These are phyloP conservation scores for Bryum argenteum DNA, from an alignment of 225 moss, liverwort and hornwort genomes.

Conservation along the genomic window DNA sequence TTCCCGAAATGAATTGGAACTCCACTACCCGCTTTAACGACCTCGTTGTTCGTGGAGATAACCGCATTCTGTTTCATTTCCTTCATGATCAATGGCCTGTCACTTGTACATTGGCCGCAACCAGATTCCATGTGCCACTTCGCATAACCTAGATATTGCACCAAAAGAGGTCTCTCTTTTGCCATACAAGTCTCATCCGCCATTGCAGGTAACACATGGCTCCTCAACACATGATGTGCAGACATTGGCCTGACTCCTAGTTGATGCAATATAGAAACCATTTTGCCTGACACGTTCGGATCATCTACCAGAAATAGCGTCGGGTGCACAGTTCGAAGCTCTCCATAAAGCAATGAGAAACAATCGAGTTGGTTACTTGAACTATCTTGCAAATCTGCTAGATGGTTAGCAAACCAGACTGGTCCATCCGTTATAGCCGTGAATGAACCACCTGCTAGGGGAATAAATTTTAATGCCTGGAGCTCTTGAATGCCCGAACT, in stretches of 20 bases:
- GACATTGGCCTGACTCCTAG: conserved; percentile 80
- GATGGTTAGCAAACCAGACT: conserved; percentile 75
- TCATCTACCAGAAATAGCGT: conserved; percentile 46
- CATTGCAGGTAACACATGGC: conserved; percentile 83
- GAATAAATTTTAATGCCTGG: conserved; percentile 67
- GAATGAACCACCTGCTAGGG: conserved; percentile 61
- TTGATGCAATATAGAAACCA: conserved; percentile 60
- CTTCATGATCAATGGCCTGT: conserved; percentile 37
- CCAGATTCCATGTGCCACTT: conserved; percentile 77
- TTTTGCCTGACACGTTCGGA: conserved; percentile 49
- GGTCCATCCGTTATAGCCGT: conserved; percentile 70
- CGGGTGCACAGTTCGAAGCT: conserved; percentile 74
- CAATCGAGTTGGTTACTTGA: conserved; percentile 46
- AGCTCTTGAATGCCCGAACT: conserved; percentile 49
- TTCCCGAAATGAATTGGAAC: conserved; percentile 76
- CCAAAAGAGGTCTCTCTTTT: conserved; percentile 50
- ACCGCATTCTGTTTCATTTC: conserved; percentile 66
- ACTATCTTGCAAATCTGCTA: conserved; percentile 43
- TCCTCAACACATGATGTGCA: conserved; percentile 76
- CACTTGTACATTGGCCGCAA: conserved; percentile 60
- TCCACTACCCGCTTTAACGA: conserved; percentile 43
- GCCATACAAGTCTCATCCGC: conserved; percentile 47
- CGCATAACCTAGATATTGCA: conserved; percentile 78
- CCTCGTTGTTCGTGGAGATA: conserved; percentile 69
- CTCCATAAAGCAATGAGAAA: conserved; percentile 67